Conservation (phyloP, 352 stramenopile species). For the Bremia lactucae region DNA sequence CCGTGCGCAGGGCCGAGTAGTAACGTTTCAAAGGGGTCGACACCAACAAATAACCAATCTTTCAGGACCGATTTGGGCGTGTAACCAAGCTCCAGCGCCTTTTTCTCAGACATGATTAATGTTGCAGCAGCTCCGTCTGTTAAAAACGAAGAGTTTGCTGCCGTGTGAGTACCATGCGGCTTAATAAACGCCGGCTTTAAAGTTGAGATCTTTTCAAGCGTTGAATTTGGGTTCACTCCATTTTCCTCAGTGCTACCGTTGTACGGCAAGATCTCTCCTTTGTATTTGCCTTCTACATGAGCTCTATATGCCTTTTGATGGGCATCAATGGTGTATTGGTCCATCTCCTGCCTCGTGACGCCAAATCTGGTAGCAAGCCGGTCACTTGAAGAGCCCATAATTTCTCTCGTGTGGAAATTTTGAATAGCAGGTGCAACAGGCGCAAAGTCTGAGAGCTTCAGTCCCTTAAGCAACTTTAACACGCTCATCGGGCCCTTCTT, state of each 20-base stretch:
- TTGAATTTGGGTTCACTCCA: constrained; percentile 93
- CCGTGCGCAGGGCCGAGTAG: constrained; percentile 93
- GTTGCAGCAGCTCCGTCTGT: constrained; percentile 93
- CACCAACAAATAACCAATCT: constrained; percentile 93
- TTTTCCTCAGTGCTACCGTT: constrained; percentile 94
- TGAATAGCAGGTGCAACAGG: constrained; percentile 95
- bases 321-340: constrained; percentile 93
- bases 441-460: constrained; percentile 86
- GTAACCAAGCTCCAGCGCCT: constrained; percentile 91
- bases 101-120: constrained; percentile 96
- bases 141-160: constrained; percentile 96
- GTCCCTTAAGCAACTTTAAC: constrained; percentile 88
- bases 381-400: constrained; percentile 97
- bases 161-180: constrained; percentile 95
- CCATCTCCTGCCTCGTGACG: constrained; percentile 92
- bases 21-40: constrained; percentile 93
- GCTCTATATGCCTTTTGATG: constrained; percentile 91
- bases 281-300: constrained; percentile 91
- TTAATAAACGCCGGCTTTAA: constrained; percentile 98
- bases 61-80: constrained; percentile 91
- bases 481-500: constrained; percentile 89
- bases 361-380: constrained; percentile 90
- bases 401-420: constrained; percentile 97
- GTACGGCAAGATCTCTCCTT: constrained; percentile 89
- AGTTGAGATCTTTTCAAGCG: constrained; percentile 90